Conservation (phyloP, 345 rosid genomes). For the Eutrema japonicum region DNA sequence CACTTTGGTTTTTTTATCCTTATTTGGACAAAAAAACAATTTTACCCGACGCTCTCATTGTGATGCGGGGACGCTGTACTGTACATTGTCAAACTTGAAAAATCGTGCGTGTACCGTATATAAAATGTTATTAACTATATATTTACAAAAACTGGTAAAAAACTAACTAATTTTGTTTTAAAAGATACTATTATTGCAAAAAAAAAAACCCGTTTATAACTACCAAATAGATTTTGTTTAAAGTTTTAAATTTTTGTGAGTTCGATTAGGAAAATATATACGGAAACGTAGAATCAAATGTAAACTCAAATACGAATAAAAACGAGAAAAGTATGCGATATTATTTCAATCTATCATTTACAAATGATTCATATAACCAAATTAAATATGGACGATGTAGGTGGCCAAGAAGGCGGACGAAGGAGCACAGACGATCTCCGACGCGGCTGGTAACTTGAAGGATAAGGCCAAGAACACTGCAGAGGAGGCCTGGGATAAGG, state of each 20-base stretch:
- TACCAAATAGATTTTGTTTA: background rate
- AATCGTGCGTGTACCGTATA: no score
- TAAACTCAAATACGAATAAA: background rate
- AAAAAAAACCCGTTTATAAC: background rate
- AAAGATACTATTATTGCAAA: no score
- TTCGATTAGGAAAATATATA: background rate
- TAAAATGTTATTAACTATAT: no score
- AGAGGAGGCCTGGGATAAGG: conserved; percentile 45
- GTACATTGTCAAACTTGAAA: no score
- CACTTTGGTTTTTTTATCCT: no score
- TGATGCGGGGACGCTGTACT: no score
- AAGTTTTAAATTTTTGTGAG: background rate
- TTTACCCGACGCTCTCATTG: no score
- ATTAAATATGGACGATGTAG: background rate
- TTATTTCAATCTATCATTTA: background rate
- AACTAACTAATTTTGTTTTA: no score
- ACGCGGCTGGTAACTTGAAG: conserved; percentile 31
- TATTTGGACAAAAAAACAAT: no score
- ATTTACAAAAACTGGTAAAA: no score
- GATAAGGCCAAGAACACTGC: conserved; percentile 46
- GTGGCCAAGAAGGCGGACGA: conserved; percentile 42
- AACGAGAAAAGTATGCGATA: background rate
- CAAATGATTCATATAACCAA: conserved; percentile 5
- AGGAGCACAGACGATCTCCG: conserved; percentile 37
- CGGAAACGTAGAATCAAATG: background rate